Conservation (phyloP, 108 stramenopile species). For the Bacterosira constricta region DNA sequence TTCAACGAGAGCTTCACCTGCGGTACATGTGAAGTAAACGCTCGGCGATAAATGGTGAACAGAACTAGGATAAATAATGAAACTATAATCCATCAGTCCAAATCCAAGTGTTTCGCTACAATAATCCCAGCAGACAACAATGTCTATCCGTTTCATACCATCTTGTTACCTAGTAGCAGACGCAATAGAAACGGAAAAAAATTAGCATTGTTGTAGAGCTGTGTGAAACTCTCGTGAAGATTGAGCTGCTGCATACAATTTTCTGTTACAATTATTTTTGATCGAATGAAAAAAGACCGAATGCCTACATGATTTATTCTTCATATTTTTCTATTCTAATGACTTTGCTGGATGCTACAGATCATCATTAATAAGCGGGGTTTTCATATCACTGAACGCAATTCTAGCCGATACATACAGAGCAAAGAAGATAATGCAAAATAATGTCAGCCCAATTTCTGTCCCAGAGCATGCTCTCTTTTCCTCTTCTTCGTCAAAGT, state of each 20-base stretch:
- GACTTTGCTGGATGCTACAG: background rate
- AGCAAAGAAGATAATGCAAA: slow-evolving; percentile 37
- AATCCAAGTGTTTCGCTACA: no score
- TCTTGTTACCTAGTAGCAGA: no score
- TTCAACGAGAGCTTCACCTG: no score
- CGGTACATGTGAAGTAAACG: no score
- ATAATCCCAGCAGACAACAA: no score
- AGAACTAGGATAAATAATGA: no score
- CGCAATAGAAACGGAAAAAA: no score
- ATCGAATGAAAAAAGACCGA: no score
- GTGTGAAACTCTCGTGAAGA: background rate
- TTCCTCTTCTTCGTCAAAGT: slow-evolving; percentile 9
- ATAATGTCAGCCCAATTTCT: slow-evolving; percentile 26
- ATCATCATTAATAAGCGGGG: slow-evolving; percentile 18
- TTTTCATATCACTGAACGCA: slow-evolving; percentile 38
- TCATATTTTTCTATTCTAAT: background rate
- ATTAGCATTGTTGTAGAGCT: background rate
- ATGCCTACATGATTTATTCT: no score
- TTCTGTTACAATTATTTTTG: background rate
- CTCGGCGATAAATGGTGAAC: no score
- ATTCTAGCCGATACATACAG: slow-evolving; percentile 33
- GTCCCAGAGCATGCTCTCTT: slow-evolving; percentile 21
- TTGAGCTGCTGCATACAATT: background rate
- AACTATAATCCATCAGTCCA: no score
- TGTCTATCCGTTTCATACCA: no score